phyloP scores from a whole-genome alignment of 768 basidiomycete species.

The Boletus vinaceobasis region DNA sequence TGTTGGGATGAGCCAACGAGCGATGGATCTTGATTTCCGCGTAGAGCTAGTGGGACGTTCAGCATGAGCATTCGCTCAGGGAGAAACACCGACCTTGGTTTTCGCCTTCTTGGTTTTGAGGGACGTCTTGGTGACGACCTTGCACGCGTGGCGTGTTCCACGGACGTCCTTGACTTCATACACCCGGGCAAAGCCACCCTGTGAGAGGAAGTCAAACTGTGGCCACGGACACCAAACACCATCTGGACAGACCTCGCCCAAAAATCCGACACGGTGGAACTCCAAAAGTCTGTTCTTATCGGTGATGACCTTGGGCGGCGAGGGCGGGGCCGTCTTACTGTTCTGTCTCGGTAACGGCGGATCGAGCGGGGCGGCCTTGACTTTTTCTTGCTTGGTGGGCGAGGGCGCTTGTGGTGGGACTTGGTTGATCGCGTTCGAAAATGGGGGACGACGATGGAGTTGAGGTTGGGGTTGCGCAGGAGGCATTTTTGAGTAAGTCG shows the following conservation, averaged over 20 bases:
- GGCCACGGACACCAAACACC: not conserved
- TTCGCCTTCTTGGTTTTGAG: constrained; percentile 96
- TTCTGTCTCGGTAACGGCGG: constrained; percentile 81
- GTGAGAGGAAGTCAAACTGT: not conserved
- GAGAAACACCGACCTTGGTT: constrained; percentile 66
- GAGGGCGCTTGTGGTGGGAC: constrained; percentile 26
- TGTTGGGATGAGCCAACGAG: constrained; percentile 86
- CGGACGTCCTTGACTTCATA: constrained; percentile 84
- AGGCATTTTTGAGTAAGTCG: constrained; percentile 35
- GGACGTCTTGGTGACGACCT: constrained; percentile 90
- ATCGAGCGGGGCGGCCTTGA: constrained; percentile 41
- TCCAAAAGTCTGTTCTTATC: constrained; percentile 57
- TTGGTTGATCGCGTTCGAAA: constrained; percentile 41
- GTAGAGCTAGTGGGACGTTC: constrained; percentile 62
- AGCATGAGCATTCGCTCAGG: not conserved
- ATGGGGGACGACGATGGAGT: constrained; percentile 40
- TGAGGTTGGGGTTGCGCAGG: constrained; percentile 4
- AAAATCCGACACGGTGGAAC: constrained; percentile 72
- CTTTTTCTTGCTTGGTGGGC: constrained; percentile 38
- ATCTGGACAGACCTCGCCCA: constrained; percentile 68
- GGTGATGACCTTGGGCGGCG: constrained; percentile 71
- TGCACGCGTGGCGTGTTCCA: constrained; percentile 74
- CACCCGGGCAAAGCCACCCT: constrained; percentile 95
- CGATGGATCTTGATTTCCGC: constrained; percentile 99
- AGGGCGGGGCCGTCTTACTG: constrained; percentile 76